phyloP scores from a whole-genome alignment of 345 rosid genomes.

The Crucihimalaya himalaica region DNA sequence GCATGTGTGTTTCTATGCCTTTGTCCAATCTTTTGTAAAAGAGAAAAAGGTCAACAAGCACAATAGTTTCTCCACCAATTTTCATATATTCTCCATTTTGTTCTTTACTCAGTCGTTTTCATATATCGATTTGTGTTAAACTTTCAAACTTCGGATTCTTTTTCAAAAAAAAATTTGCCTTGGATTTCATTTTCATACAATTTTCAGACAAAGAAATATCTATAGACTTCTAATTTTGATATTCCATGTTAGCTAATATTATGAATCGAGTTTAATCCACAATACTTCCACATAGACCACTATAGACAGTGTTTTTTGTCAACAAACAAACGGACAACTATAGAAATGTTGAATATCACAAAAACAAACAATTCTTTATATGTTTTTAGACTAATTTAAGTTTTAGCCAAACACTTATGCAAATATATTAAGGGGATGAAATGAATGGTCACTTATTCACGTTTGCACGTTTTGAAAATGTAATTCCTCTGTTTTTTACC shows the following conservation, averaged over 20 bases:
- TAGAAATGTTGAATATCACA: too few relatives aligned
- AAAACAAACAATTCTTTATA: too few relatives aligned
- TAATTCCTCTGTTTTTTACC: too few relatives aligned
- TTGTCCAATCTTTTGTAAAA: slow-evolving; percentile 35
- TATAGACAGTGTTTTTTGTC: neutral
- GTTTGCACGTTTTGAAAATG: too few relatives aligned
- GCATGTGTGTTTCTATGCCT: slow-evolving; percentile 44
- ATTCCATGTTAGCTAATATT: neutral
- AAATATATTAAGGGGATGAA: too few relatives aligned
- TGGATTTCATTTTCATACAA: neutral
- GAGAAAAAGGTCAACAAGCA: slow-evolving; percentile 37
- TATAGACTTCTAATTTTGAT: neutral
- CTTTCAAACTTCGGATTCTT: slow-evolving; percentile 17
- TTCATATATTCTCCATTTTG: slow-evolving; percentile 19
- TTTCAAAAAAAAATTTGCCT: neutral
- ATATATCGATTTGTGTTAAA: slow-evolving; percentile 12
- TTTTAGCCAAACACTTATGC: neutral
- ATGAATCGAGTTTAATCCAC: neutral
- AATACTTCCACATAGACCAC: neutral
- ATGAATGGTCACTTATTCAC: too few relatives aligned
- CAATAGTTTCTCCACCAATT: slow-evolving; percentile 40
- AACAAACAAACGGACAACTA: neutral
- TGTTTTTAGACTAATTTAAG: neutral
- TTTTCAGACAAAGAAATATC: neutral
- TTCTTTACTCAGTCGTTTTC: slow-evolving; percentile 12